Percentiles rank a stretch among this genome's conserved stretches.
phyloP scores from a whole-genome alignment of 192 early-diverging fungal species.

The Rhizoclosmatium globosum region DNA sequence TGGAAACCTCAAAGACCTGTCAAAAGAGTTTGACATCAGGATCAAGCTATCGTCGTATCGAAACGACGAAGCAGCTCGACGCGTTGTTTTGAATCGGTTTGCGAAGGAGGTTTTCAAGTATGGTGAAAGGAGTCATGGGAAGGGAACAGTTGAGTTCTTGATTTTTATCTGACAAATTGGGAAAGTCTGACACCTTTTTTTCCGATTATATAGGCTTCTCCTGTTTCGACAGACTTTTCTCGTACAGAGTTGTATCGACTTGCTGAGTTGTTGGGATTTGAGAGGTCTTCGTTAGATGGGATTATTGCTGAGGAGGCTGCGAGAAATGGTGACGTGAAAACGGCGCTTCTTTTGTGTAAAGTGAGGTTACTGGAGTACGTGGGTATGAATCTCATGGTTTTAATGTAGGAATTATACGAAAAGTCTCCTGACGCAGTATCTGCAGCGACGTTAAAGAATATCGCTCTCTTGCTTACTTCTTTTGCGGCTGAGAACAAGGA shows the following conservation, averaged over 20 bases:
- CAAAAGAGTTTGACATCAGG: conserved; percentile 47
- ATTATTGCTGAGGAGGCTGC: conserved; percentile 69
- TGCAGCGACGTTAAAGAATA: conserved; percentile 40
- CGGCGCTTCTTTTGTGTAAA: conserved; percentile 54
- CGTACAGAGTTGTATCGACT: conserved; percentile 44
- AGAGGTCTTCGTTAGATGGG: conserved; percentile 48
- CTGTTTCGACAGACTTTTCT: conserved; percentile 28
- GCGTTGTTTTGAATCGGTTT: conserved; percentile 37
- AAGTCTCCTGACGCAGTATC: conserved; percentile 48
- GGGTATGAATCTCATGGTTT: neutral
- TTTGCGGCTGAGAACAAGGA: conserved; percentile 45
- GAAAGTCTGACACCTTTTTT: neutral
- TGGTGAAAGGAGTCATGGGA: conserved; percentile 19
- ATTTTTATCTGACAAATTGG: neutral
- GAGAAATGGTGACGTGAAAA: conserved; percentile 59
- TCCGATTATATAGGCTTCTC: too few relatives aligned
- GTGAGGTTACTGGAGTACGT: neutral
- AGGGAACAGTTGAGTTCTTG: conserved; percentile 18
- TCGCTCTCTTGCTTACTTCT: conserved; percentile 44
- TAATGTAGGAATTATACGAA: conserved; percentile 48
- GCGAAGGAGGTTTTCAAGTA: conserved; percentile 55
- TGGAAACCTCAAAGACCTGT: conserved; percentile 40
- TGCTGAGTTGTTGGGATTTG: conserved; percentile 55
- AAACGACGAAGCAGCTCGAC: conserved; percentile 26
- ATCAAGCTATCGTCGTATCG: conserved; percentile 28